Percentiles rank a stretch among this genome's conserved stretches.
Evolutionary conservation across 345 rosid species (phyloP).

Genomic region (Euclidium syriacum): DNA sequence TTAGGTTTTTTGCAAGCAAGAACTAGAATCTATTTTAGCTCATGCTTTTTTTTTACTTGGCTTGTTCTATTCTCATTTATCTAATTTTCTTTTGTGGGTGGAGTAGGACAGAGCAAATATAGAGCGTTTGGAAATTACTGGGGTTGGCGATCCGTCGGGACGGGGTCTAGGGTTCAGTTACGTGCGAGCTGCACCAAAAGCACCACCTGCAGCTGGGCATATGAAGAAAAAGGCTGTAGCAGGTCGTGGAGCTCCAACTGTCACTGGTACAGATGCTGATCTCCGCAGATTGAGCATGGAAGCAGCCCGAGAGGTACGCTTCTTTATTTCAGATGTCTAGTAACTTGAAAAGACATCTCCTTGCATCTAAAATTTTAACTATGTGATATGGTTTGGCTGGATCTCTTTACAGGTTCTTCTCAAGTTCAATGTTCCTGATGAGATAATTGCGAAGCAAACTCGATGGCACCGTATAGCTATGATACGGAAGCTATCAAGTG

Average conservation of each 20-base stretch:
- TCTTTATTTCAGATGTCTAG: constrained; percentile 16
- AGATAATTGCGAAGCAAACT: constrained; percentile 81
- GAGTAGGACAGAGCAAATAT: constrained; percentile 89
- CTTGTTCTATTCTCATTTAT: not conserved
- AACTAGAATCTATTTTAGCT: constrained; percentile 15
- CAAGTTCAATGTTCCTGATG: constrained; percentile 91
- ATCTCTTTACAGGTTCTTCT: constrained; percentile 65
- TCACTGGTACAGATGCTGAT: constrained; percentile 99
- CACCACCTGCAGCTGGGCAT: constrained; percentile 72
- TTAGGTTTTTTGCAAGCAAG: not conserved
- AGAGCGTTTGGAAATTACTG: constrained; percentile 97
- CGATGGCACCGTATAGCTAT: constrained; percentile 99
- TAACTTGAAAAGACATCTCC: not conserved
- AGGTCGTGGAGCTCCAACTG: constrained; percentile 80
- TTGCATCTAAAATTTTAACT: not conserved
- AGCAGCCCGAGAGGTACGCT: constrained; percentile 91
- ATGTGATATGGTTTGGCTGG: constrained; percentile 2
- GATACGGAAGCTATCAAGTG: constrained; percentile 98
- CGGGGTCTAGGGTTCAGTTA: constrained; percentile 97
- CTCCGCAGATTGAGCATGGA: constrained; percentile 99
- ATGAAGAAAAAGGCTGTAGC: constrained; percentile 81
- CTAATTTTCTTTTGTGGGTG: constrained; percentile 20
- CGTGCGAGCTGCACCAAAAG: constrained; percentile 85
- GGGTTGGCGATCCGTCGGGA: constrained; percentile 99
- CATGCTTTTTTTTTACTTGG: not conserved